Base-by-base conservation (phyloP, 2,329 filamentous ascomycete genomes). In the Chalara sp. region DNA sequence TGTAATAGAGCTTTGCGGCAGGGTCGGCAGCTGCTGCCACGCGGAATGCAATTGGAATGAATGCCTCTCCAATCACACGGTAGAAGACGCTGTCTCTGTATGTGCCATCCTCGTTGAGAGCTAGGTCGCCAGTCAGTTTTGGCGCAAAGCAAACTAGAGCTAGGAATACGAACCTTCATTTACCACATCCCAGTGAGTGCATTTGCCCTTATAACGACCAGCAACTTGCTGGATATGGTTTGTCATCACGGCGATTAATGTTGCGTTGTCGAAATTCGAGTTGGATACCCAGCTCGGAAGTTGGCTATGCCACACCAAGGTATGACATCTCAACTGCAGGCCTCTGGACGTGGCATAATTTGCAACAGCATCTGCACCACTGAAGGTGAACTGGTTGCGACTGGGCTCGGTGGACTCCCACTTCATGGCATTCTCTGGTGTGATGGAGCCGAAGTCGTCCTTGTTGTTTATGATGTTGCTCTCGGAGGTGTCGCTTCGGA, bases 141-240 rank as follows among this genome's bases (percentile, higher is more conserved):
- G n/a, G n/a, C n/a, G n/a, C n/a, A n/a, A n/a, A n/a, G n/a, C n/a
- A n/a, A n/a, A n/a, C n/a, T n/a, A n/a, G n/a, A n/a, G n/a, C n/a
- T n/a, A n/a, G n/a, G n/a, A n/a, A n/a, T n/a, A n/a, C n/a, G n/a
- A n/a, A n/a, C n/a, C 77, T 68, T 86, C 81, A 63, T 85, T 86
- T 29, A 84, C 74, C 0, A 86, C 81, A 50, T 86, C 81, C 81
- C 81, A 86, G 32, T 75, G 72, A 63, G 79, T 79, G 65, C 80
- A 82, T 58, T 77, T 70, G 52, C 77, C 74, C 63, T 76, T 75
- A 69, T 76, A 84, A 65, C 83, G 74, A 11, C 67, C 70, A 6
- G 78, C 76, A 48, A 76, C 78, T 53, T 76, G 71, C 51, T 74
- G 73, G 57, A 87, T 79, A 65, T 86, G 83, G 48, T 76, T 75